Percentiles rank a stretch among this genome's conserved stretches.
Conservation (phyloP, 176 grass and related monocot genomes). For the Poa annua region DNA sequence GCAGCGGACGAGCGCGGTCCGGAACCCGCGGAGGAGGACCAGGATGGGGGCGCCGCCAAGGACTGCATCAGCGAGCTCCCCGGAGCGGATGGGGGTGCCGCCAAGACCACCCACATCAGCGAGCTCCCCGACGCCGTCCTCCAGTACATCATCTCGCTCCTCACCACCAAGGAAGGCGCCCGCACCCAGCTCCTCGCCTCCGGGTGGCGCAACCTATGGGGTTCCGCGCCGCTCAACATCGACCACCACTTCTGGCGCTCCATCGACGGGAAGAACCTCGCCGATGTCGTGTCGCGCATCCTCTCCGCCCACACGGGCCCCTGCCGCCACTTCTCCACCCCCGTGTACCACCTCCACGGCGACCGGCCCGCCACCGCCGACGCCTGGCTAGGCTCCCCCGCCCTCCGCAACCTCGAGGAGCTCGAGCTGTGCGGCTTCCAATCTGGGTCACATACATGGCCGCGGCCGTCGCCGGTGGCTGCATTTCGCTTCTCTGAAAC, state of each 20-base stretch:
- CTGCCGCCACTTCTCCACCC: background rate
- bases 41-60: background rate
- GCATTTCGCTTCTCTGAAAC: background rate
- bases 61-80: background rate
- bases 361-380: background rate
- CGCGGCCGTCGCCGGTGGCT: background rate
- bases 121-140: background rate
- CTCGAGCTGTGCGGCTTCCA: background rate
- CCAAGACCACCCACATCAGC: background rate
- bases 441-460: background rate
- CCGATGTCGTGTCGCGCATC: background rate
- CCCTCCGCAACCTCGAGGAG: background rate
- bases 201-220: background rate
- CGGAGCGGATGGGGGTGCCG: background rate
- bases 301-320: background rate
- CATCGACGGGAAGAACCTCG: background rate
- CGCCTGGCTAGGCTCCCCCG: background rate
- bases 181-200: background rate
- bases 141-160: background rate
- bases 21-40: background rate
- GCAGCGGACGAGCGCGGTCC: background rate
- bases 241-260: background rate
- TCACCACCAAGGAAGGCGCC: slow-evolving; percentile 1
- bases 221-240: background rate
- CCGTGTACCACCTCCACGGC: background rate